Evolutionary conservation across 257 asterid species (phyloP), one percentile per base, ranked within the genome.

Genomic region (Penstemon davidsonii): DNA sequence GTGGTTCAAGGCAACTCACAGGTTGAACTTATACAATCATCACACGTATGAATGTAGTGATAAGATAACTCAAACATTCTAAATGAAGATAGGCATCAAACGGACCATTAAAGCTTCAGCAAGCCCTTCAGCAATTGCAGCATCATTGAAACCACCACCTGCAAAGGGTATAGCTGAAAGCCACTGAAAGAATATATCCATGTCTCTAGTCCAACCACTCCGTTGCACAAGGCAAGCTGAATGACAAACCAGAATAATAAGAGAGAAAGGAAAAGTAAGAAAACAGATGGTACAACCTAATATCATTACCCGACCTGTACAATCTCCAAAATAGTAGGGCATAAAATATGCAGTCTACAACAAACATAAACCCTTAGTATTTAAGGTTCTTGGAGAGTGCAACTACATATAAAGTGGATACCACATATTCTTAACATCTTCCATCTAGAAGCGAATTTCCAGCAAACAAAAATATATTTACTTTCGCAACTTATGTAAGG

Each of bases 121-220:
- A 70, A 94, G 97, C 75, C 97, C 97, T 87, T 94, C 97, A 66
- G 99, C 91, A 69, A 88, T 81, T 38, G 96, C 96, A 81, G 86
- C 99, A 74, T 88, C 96, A 77, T 68, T 77, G 62, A 91, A 94
- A 78, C 99, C 97, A 64, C 99, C 99, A 67, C 99, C 99, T 36
- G 78, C 73, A 75, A 94, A 87, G 5, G 84, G 89, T 72, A 94
- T 73, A 59, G 91, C 85, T 60, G 95, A 88, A 75, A 94, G 97
- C 96, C 97, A 87, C 84, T 90, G 88, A 59, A 86, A 85, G 79
- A 86, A 91, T 65, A 81, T 68, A 68, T 94, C 95, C 76, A 83
- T 78, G 80, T 94, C 89, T 70, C 66, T 87, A 39, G 96, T 94
- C 99, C 99, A 94, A 64, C 96, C 97, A 83, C 95, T 84, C 71